Conservation (phyloP, 345 rosid species). For the Aurinia saxatilis region DNA sequence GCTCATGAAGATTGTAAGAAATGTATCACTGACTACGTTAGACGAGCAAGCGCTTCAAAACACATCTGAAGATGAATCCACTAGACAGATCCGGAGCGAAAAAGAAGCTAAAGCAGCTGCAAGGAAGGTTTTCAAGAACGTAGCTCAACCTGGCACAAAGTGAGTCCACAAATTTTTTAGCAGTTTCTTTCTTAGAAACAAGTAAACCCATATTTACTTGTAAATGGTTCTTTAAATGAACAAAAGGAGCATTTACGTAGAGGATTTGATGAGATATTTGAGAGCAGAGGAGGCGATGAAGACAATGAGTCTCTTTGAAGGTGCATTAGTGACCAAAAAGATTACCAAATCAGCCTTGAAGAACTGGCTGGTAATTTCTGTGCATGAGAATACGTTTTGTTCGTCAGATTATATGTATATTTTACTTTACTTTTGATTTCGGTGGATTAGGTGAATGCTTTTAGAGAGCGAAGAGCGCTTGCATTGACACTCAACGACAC, state of each 20-base stretch:
- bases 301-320: constrained; percentile 70
- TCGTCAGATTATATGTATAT: constrained; percentile 13
- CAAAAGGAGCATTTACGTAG: constrained; percentile 55
- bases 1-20: constrained; percentile 71
- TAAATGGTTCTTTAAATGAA: too few relatives aligned
- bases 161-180: constrained; percentile 9
- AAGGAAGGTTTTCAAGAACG: constrained; percentile 72
- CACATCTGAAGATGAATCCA: constrained; percentile 46
- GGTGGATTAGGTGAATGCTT: constrained; percentile 61
- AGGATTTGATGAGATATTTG: constrained; percentile 74
- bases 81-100: constrained; percentile 61
- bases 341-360: constrained; percentile 60
- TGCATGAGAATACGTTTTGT: too few relatives aligned
- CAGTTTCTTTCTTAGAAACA: neutral
- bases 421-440: constrained; percentile 25
- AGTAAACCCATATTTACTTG: constrained; percentile 37
- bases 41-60: constrained; percentile 56
- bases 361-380: constrained; percentile 70
- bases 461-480: constrained; percentile 90
- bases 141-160: constrained; percentile 53
- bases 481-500: constrained; percentile 85
- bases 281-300: constrained; percentile 68
- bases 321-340: constrained; percentile 44
- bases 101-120: constrained; percentile 84
- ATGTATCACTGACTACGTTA: constrained; percentile 64